Conservation (phyloP, 1,284 basidiomycete genomes). For the Trametes pubescens region DNA sequence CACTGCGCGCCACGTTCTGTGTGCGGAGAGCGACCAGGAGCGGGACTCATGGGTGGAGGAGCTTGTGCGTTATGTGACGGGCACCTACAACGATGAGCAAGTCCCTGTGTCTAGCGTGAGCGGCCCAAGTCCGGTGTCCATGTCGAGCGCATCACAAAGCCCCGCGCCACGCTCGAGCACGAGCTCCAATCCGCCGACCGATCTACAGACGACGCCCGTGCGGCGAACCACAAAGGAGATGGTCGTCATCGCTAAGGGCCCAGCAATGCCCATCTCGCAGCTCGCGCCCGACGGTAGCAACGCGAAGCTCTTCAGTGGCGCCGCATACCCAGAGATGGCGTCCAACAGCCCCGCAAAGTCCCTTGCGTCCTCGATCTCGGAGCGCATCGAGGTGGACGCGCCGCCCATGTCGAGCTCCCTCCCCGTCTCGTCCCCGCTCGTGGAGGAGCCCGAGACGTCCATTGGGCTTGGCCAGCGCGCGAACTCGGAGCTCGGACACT, state of each 20-base stretch:
- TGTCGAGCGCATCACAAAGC: conserved; percentile 31
- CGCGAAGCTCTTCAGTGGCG: conserved; percentile 64
- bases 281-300: conserved; percentile 62
- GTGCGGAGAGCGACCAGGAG: conserved; percentile 94
- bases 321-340: conserved; percentile 44
- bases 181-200: conserved; percentile 54
- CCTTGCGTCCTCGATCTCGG: conserved; percentile 54
- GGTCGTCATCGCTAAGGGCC: conserved; percentile 53
- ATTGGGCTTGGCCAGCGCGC: conserved; percentile 59
- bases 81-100: conserved; percentile 72
- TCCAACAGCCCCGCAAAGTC: conserved; percentile 61
- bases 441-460: conserved; percentile 49
- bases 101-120: conserved; percentile 25
- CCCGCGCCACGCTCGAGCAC: conserved; percentile 62
- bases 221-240: conserved; percentile 64
- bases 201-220: conserved; percentile 45
- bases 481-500: conserved; percentile 82
- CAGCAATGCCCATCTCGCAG: conserved; percentile 67
- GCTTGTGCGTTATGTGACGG: conserved; percentile 85
- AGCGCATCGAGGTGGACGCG: conserved; percentile 54
- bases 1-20: conserved; percentile 89
- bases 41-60: conserved; percentile 96
- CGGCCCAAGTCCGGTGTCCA: conserved; percentile 41
- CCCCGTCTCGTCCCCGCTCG: conserved; percentile 56
- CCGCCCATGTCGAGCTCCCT: conserved; percentile 63